Conservation (phyloP, 441 rosid species). For the Pelargonium cotyledonis region DNA sequence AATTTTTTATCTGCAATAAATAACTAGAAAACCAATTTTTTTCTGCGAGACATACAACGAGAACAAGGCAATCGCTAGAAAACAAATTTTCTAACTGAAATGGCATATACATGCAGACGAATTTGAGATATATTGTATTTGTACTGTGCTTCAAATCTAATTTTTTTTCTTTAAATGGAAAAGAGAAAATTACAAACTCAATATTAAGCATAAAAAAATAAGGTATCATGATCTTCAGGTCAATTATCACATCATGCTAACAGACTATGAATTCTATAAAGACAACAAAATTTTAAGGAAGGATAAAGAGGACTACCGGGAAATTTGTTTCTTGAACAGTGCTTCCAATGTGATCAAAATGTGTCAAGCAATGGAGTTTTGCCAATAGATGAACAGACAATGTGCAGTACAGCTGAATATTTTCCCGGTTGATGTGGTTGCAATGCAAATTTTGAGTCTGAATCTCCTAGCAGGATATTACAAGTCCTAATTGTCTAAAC, state of each 20-base stretch:
- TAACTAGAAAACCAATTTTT: not conserved
- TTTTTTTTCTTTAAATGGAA: too few species aligned
- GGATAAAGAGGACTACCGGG: not conserved
- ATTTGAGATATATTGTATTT: conserved; percentile 1
- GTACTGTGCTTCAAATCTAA: too few species aligned
- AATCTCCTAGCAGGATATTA: not conserved
- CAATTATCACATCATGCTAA: not conserved
- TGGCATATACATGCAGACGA: not conserved
- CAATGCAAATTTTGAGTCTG: not conserved
- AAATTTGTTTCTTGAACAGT: conserved; percentile 4
- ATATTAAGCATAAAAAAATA: too few species aligned
- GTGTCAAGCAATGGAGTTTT: not conserved
- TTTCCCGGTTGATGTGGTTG: not conserved
- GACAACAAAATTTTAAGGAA: not conserved
- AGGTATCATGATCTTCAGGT: not conserved
- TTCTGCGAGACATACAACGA: not conserved
- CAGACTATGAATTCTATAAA: not conserved
- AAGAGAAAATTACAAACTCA: too few species aligned
- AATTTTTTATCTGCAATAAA: not conserved
- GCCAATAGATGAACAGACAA: too few species aligned
- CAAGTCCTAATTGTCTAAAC: conserved; percentile 1
- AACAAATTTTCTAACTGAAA: not conserved
- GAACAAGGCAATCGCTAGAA: conserved; percentile 4
- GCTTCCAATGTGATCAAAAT: conserved; percentile 3
- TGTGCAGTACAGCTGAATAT: not conserved